phyloP scores from a whole-genome alignment of 805 yeast genomes.

The Lipomyces yamanashiensis region DNA sequence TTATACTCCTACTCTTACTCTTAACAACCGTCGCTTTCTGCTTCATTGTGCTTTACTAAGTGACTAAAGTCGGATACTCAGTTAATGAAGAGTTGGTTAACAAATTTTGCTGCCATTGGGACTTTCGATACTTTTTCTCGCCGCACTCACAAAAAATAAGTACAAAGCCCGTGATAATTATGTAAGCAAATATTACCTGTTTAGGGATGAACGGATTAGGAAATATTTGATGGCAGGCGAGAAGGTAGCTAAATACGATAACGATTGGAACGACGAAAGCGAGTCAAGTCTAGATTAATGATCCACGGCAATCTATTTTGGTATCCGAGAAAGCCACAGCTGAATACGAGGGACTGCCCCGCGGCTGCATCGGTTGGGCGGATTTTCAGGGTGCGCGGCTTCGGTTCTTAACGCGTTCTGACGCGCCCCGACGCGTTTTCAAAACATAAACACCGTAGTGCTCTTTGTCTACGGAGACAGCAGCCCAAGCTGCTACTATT shows the following conservation, averaged over 20 bases:
- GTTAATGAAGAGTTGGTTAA: neutral
- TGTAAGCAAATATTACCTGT: neutral
- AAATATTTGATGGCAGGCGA: too few relatives aligned
- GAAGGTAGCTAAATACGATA: neutral
- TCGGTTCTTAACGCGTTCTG: too few relatives aligned
- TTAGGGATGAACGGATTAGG: neutral
- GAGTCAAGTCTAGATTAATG: too few relatives aligned
- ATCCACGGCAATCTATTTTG: too few relatives aligned
- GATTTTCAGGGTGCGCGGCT: too few relatives aligned
- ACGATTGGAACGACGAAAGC: neutral
- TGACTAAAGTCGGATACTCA: neutral
- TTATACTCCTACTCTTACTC: slow-evolving; percentile 16
- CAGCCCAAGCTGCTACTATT: too few relatives aligned
- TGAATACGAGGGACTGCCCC: too few relatives aligned
- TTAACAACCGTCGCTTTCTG: slow-evolving; percentile 20
- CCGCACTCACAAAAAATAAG: neutral
- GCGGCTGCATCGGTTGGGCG: too few relatives aligned
- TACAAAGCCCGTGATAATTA: neutral
- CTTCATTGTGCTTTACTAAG: slow-evolving; percentile 4
- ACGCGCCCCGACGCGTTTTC: too few relatives aligned
- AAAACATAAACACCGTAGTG: too few relatives aligned
- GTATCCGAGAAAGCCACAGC: too few relatives aligned
- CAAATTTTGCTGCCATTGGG: slow-evolving; percentile 11
- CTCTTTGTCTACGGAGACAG: too few relatives aligned
- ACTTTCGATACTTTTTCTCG: neutral